Evolutionary conservation across 441 rosid genomes (phyloP).

Genomic region (Viola pubescens): DNA sequence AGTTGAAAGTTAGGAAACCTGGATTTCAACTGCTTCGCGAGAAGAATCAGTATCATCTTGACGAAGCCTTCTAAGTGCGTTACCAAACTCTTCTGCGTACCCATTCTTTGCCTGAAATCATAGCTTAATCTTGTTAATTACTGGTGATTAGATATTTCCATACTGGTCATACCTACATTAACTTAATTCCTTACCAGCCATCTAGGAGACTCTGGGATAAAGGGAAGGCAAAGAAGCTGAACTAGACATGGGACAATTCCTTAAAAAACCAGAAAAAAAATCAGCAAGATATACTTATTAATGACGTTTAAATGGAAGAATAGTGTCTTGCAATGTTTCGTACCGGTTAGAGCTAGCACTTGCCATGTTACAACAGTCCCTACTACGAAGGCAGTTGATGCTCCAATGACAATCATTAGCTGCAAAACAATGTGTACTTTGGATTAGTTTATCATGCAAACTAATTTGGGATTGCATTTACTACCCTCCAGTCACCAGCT

Average conservation of each 20-base stretch:
- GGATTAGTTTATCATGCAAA: background rate
- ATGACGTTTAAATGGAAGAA: background rate
- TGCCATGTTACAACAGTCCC: slow-evolving; percentile 60
- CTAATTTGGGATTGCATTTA: background rate
- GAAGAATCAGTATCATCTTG: slow-evolving; percentile 74
- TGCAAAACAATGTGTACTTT: slow-evolving; percentile 9
- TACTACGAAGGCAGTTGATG: slow-evolving; percentile 47
- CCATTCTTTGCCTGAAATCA: slow-evolving; percentile 70
- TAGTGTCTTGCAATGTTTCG: background rate
- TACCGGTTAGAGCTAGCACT: slow-evolving; percentile 38
- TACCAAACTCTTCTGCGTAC: slow-evolving; percentile 52
- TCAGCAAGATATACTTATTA: background rate
- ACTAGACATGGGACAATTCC: slow-evolving; percentile 72
- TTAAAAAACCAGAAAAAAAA: slow-evolving; percentile 23
- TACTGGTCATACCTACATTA: too few species aligned
- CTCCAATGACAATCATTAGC: slow-evolving; percentile 50
- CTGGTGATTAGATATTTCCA: background rate
- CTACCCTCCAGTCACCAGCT: slow-evolving; percentile 48
- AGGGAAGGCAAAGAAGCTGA: slow-evolving; percentile 52
- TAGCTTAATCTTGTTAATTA: background rate
- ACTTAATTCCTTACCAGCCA: slow-evolving; percentile 62
- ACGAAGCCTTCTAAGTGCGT: slow-evolving; percentile 67
- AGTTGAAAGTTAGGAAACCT: slow-evolving; percentile 36
- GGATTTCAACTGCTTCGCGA: slow-evolving; percentile 66
- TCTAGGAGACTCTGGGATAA: slow-evolving; percentile 94